These are phyloP conservation scores for Alternaria angustiovoidea DNA, from an alignment of 2,329 filamentous ascomycete species.

Conservation along the genomic window DNA sequence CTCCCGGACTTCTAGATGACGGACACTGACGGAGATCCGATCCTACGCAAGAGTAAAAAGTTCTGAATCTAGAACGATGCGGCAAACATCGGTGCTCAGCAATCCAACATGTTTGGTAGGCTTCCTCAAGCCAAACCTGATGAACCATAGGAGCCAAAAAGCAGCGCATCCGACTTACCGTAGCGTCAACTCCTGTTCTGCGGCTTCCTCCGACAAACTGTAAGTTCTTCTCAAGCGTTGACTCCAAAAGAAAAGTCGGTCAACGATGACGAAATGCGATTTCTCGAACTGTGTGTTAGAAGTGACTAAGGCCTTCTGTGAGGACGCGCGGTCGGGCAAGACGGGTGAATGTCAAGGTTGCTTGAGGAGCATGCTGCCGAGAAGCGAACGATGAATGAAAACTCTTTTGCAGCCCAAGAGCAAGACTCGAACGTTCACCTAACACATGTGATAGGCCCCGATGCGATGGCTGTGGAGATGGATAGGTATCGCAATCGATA, in stretches of 20 bases:
- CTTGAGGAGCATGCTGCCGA: slow-evolving; percentile 18
- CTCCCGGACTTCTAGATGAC: not conserved
- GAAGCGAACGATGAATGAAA: slow-evolving; percentile 31
- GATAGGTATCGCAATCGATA: slow-evolving; percentile 47
- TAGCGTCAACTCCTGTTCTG: slow-evolving; percentile 15
- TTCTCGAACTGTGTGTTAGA: slow-evolving; percentile 21
- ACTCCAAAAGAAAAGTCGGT: slow-evolving; percentile 5
- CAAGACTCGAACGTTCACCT: slow-evolving; percentile 10
- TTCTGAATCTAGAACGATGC: not conserved
- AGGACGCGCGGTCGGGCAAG: slow-evolving; percentile 25
- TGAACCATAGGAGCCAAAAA: not conserved
- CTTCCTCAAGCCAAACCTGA: slow-evolving; percentile 1
- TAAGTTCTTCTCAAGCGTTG: not conserved
- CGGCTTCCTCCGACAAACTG: slow-evolving; percentile 16
- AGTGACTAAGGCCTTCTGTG: slow-evolving; percentile 6
- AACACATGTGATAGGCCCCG: slow-evolving; percentile 26
- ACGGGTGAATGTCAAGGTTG: slow-evolving; percentile 7
- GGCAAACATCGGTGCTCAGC: not conserved
- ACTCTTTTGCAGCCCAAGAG: slow-evolving; percentile 27
- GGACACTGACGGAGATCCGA: not conserved
- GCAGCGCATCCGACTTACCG: not conserved
- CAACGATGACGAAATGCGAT: slow-evolving; percentile 14
- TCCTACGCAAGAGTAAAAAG: not conserved
- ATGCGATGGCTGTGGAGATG: slow-evolving; percentile 32
- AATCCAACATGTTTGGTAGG: slow-evolving; percentile 1